phyloP scores from a whole-genome alignment of 768 basidiomycete species.

The Termitomyces sp. region DNA sequence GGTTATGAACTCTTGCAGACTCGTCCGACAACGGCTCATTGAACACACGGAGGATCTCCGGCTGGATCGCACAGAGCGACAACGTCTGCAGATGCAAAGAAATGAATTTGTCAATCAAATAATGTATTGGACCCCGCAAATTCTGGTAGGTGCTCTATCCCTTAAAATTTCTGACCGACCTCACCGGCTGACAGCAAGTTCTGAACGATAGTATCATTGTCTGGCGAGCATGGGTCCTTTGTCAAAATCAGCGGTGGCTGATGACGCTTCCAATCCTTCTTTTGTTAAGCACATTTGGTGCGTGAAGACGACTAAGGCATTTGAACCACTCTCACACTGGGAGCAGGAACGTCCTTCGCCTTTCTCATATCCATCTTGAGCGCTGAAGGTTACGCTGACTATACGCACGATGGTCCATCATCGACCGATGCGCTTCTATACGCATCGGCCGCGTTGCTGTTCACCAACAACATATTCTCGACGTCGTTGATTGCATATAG shows the following conservation, averaged over 20 bases:
- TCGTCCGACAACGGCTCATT: neutral
- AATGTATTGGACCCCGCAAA: slow-evolving; percentile 1
- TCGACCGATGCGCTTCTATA: slow-evolving; percentile 1
- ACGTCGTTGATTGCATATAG: slow-evolving; percentile 2
- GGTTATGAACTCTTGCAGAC: neutral
- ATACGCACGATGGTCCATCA: neutral
- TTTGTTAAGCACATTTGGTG: neutral
- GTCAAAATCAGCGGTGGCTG: neutral
- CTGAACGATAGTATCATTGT: slow-evolving; percentile 4
- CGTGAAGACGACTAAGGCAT: neutral
- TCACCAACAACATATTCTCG: slow-evolving; percentile 1
- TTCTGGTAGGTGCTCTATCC: neutral
- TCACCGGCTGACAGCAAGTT: neutral
- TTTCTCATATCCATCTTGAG: neutral
- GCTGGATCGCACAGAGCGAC: neutral
- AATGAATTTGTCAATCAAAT: neutral
- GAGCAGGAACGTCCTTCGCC: neutral
- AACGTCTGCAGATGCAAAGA: neutral
- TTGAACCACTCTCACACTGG: neutral
- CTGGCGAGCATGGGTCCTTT: slow-evolving; percentile 7
- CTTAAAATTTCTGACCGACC: neutral
- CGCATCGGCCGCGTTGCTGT: neutral
- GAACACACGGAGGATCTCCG: neutral
- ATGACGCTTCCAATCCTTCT: slow-evolving; percentile 1
- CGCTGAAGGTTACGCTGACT: neutral